These are phyloP conservation scores for Xylariaceae sp. DNA, from an alignment of 2,329 filamentous ascomycete species.

Conservation along the genomic window DNA sequence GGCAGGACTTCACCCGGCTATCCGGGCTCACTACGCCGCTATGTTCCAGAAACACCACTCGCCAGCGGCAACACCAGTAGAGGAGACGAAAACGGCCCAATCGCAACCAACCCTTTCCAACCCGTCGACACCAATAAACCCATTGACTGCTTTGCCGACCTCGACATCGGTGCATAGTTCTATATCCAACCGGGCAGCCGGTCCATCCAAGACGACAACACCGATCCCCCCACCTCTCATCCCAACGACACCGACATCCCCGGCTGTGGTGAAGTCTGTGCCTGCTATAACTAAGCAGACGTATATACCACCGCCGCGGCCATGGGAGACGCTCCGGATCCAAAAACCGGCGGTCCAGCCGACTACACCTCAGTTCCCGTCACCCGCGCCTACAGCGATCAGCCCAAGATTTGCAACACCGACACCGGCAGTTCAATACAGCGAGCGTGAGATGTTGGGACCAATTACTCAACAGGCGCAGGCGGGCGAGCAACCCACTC, in stretches of 20 bases:
- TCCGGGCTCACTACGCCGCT: slow-evolving; percentile 29
- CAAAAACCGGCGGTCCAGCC: slow-evolving; percentile 20
- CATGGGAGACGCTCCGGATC: slow-evolving; percentile 30
- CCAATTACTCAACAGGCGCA: slow-evolving; percentile 20
- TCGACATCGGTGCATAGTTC: too few species aligned
- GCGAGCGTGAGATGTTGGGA: slow-evolving; percentile 13
- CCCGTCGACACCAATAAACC: too few species aligned
- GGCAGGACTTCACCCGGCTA: slow-evolving; percentile 29
- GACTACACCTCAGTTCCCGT: slow-evolving; percentile 3
- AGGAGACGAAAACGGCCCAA: slow-evolving; percentile 1
- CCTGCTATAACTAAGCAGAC: slow-evolving; percentile 22
- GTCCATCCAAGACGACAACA: slow-evolving; percentile 10
- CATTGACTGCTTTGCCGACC: too few species aligned
- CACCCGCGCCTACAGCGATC: slow-evolving; percentile 1
- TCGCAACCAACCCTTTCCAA: slow-evolving; percentile 4
- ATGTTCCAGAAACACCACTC: slow-evolving; percentile 24
- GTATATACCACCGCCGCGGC: slow-evolving; percentile 29
- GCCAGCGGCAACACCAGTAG: slow-evolving; percentile 1
- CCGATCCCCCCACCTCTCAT: slow-evolving; percentile 13
- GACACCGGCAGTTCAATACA: slow-evolving; percentile 6
- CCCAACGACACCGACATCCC: slow-evolving; percentile 2
- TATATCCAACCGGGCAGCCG: slow-evolving; percentile 1
- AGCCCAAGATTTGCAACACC: slow-evolving; percentile 5
- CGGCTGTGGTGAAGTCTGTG: slow-evolving; percentile 10
- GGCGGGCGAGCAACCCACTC: slow-evolving; percentile 25